Conservation (phyloP, 768 basidiomycete species). For the Kwoniella sp. region DNA sequence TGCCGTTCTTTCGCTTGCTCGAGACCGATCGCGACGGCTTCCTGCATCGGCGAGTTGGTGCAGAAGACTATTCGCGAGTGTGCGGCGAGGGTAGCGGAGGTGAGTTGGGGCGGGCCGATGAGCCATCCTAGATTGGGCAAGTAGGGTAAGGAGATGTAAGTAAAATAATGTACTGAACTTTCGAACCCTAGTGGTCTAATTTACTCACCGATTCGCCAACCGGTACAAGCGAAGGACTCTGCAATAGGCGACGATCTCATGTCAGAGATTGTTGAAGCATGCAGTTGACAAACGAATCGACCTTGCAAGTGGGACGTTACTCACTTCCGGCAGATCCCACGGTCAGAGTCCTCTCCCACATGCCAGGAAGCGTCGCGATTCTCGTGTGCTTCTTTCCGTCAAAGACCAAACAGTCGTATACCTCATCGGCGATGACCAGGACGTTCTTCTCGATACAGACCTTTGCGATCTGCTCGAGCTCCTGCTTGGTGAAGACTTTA, state of each 20-base stretch:
- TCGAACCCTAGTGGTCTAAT: neutral
- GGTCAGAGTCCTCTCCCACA: conserved; percentile 98
- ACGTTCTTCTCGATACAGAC: conserved; percentile 90
- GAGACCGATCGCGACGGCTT: conserved; percentile 86
- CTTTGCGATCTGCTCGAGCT: conserved; percentile 81
- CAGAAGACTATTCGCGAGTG: conserved; percentile 94
- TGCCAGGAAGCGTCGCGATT: conserved; percentile 90
- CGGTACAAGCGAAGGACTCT: conserved; percentile 96
- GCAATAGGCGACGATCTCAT: neutral
- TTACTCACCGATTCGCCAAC: conserved; percentile 74
- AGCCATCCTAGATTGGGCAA: conserved; percentile 70
- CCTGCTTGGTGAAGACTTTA: conserved; percentile 84
- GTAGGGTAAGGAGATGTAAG: neutral
- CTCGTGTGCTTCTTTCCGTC: conserved; percentile 86
- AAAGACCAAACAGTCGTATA: conserved; percentile 94
- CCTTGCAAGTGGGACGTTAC: conserved; percentile 40
- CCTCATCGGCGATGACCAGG: conserved; percentile 93
- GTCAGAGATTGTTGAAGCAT: conserved; percentile 23
- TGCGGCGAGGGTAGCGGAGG: conserved; percentile 83
- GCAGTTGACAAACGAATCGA: neutral
- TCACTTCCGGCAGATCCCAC: conserved; percentile 93
- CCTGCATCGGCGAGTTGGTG: conserved; percentile 90
- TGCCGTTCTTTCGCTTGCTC: conserved; percentile 71
- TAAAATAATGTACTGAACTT: neutral
- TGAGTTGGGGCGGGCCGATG: conserved; percentile 80